phyloP scores from a whole-genome alignment of 192 early-diverging fungal genomes.

The Haplosporangium gracile region DNA sequence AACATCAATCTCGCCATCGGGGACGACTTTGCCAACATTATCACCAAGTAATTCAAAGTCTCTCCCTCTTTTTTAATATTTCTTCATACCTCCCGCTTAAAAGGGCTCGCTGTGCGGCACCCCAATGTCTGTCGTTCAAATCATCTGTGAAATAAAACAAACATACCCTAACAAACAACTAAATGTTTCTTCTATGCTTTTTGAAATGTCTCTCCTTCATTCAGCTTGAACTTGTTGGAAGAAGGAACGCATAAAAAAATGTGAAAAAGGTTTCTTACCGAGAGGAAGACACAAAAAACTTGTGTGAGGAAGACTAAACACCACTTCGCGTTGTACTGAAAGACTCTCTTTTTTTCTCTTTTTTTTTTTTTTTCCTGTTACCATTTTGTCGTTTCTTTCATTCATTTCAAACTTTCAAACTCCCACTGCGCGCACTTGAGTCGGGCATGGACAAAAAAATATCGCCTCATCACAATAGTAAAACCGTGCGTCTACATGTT shows the following conservation, averaged over 20 bases:
- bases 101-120: too few relatives aligned
- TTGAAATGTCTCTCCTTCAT: neutral
- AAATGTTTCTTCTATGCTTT: neutral
- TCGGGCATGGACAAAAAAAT: neutral
- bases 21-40: constrained; percentile 28
- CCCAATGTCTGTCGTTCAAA: too few relatives aligned
- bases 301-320: neutral
- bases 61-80: neutral
- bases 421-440: neutral
- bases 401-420: neutral
- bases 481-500: neutral
- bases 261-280: neutral
- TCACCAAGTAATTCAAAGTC: neutral
- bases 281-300: neutral
- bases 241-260: neutral
- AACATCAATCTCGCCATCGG: constrained; percentile 13
- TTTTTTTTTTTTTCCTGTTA: neutral
- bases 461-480: neutral
- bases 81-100: neutral
- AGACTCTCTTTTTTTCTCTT: neutral
- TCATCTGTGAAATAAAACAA: too few relatives aligned
- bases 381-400: too few relatives aligned
- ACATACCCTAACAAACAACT: too few relatives aligned
- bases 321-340: neutral
- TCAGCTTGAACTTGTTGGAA: neutral